Base-by-base conservation (phyloP, 306 rosid species). In the Bauhinia variegata region DNA sequence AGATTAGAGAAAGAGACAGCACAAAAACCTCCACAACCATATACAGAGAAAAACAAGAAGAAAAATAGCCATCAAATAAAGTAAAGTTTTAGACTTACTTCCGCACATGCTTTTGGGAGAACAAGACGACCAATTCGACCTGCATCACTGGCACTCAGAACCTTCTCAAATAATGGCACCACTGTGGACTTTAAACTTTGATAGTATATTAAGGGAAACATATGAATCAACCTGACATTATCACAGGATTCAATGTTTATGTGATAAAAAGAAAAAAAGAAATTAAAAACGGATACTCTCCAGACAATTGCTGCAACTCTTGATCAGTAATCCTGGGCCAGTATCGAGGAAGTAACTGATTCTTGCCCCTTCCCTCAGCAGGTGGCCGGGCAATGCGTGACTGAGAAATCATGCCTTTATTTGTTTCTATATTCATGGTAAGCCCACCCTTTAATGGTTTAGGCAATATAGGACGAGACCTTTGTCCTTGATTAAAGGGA, bases 41-140 rank as follows among this genome's bases (percentile, higher is more conserved):
- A 11, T 41, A 62, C 57, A 30, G 19, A 39, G 41, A 46, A 46
- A 77, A 49, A 53, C 14, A 63, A 11, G 14, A 60, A 18, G 30
- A 11, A 49, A 51, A 53, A 44, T 63, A 75, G 37, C 14, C 51
- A 71, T 12, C 2, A 31, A 39, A 63, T 19, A 65, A 72, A 59
- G 33, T 14, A 38, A 61, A 60, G 55, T 28, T 63, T 41, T 56
- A 67, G 41, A 65, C 71, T 70, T 88, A 93, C 99, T 89, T 93
- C 99, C 52, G 99, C 99, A 75, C 99, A 93, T 17, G 99, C 97
- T 85, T 93, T 93, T 19, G 97, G 99, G 72, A 93, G 97, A 86
- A 93, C 99, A 72, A 93, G 82, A 36, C 99, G 99, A 60, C 99
- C 99, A 80, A 88, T 90, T 39, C 99, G 91, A 71, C 97, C 97